phyloP scores from a whole-genome alignment of 345 rosid genomes.

The Salix dunnii region DNA sequence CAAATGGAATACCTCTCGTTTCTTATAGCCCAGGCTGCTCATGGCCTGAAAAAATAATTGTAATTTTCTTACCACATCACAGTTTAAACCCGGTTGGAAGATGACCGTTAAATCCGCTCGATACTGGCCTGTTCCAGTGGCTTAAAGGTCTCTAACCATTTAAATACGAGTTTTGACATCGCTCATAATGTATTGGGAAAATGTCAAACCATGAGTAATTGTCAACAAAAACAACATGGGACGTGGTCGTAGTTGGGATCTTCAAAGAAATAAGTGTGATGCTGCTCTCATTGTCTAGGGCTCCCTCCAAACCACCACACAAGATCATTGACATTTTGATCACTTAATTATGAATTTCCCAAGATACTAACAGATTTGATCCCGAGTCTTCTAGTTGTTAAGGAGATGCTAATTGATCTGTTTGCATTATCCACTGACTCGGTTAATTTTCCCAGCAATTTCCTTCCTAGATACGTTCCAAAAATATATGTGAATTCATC shows the following conservation, averaged over 20 bases:
- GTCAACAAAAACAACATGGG: neutral
- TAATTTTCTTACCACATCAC: too few relatives aligned
- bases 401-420: neutral
- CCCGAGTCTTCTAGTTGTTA: neutral
- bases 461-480: slow-evolving; percentile 1
- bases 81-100: neutral
- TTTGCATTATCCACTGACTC: neutral
- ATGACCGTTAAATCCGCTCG: neutral
- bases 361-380: neutral
- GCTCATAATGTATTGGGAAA: neutral
- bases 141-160: neutral
- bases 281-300: neutral
- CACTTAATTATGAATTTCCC: neutral
- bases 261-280: neutral
- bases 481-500: neutral
- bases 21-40: neutral
- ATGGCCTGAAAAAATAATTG: neutral
- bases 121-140: neutral
- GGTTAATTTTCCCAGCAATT: neutral
- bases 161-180: neutral
- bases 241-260: neutral
- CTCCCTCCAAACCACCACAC: neutral
- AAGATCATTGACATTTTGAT: slow-evolving; percentile 10
- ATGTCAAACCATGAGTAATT: neutral
- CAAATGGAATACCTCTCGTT: neutral